phyloP scores from a whole-genome alignment of 305 asterid species.

The Fraxinus sp. region DNA sequence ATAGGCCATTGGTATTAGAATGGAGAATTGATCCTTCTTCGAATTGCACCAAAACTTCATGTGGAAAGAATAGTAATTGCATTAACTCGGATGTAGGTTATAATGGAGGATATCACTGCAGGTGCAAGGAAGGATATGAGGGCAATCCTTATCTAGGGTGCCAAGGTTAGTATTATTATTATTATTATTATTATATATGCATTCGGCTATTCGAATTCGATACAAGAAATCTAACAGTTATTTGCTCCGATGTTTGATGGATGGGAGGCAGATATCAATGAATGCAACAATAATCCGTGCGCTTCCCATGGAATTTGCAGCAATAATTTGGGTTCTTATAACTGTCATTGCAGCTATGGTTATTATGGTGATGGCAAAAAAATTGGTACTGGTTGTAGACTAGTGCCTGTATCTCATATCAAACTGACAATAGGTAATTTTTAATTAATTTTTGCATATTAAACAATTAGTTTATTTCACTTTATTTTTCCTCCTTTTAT shows the following conservation, averaged over 20 bases:
- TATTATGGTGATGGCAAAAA: no score
- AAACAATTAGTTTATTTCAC: not conserved
- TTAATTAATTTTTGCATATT: not conserved
- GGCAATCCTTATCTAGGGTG: not conserved
- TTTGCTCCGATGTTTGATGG: not conserved
- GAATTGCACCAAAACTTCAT: not conserved
- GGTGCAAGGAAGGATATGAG: not conserved
- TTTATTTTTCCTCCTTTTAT: not conserved
- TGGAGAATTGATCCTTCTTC: not conserved
- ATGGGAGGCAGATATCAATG: no score
- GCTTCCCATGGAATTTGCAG: no score
- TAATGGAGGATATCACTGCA: not conserved
- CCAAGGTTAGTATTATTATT: not conserved
- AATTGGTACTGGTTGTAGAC: no score
- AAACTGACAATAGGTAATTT: no score
- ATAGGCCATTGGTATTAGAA: not conserved
- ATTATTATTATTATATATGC: not conserved
- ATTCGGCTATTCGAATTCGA: not conserved
- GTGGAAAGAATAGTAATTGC: not conserved
- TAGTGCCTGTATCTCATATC: no score
- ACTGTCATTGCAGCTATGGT: no score
- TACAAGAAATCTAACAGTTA: not conserved
- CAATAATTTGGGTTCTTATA: no score
- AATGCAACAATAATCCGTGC: no score
- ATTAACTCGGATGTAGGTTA: not conserved